These are phyloP conservation scores for Epichloe gansuensis DNA, from an alignment of 2,329 filamentous ascomycete genomes.

Conservation along the genomic window DNA sequence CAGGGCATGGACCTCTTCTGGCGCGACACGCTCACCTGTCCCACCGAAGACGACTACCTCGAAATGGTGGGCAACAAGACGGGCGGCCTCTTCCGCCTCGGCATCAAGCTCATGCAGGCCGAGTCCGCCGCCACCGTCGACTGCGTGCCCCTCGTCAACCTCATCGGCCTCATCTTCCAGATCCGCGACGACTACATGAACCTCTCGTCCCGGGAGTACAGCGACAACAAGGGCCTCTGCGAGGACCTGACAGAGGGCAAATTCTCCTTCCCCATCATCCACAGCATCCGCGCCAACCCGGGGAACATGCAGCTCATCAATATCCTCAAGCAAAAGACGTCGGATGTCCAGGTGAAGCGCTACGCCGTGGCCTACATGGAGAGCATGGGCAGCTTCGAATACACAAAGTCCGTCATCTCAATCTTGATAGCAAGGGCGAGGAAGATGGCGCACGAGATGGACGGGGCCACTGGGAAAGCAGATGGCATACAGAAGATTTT, in stretches of 20 bases:
- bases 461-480: slow-evolving; percentile 44
- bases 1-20: slow-evolving; percentile 90
- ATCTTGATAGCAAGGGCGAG: slow-evolving; percentile 53
- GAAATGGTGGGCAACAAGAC: slow-evolving; percentile 92
- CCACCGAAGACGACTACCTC: slow-evolving; percentile 79
- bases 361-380: slow-evolving; percentile 92
- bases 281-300: slow-evolving; percentile 70
- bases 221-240: slow-evolving; percentile 80
- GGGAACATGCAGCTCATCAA: slow-evolving; percentile 71
- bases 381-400: slow-evolving; percentile 75
- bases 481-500: slow-evolving; percentile 52
- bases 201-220: slow-evolving; percentile 61
- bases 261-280: slow-evolving; percentile 92
- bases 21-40: slow-evolving; percentile 73
- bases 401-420: slow-evolving; percentile 56
- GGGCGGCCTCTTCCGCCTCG: slow-evolving; percentile 71
- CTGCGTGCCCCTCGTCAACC: slow-evolving; percentile 73
- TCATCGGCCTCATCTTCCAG: slow-evolving; percentile 77
- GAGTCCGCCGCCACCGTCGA: slow-evolving; percentile 47
- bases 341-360: slow-evolving; percentile 74
- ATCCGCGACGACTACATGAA: slow-evolving; percentile 93
- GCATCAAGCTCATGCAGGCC: slow-evolving; percentile 79
- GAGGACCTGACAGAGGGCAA: slow-evolving; percentile 96
- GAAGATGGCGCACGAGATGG: slow-evolving; percentile 49
- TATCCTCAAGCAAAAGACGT: slow-evolving; percentile 82